A percentile compares a stretch with the other conserved stretches of the same genome.
phyloP scores from a whole-genome alignment of 2,329 filamentous ascomycete genomes.

The Cadophora luteo-olivacea region DNA sequence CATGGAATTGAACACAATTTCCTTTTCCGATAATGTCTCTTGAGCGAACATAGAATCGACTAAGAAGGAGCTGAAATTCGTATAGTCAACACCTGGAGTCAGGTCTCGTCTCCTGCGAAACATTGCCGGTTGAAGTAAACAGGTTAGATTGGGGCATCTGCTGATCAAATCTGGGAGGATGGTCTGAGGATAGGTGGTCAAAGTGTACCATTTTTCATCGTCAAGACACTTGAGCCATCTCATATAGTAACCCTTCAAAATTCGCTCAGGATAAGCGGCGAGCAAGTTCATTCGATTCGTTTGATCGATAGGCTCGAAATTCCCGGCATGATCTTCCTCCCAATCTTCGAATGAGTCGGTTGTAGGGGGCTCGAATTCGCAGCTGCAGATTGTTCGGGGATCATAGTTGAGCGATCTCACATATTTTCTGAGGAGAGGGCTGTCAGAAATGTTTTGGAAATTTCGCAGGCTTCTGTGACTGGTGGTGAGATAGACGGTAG shows the following conservation, averaged over 20 bases:
- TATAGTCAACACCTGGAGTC: neutral
- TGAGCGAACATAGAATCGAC: neutral
- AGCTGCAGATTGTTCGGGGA: neutral
- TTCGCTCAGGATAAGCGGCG: neutral
- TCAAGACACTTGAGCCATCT: constrained; percentile 7
- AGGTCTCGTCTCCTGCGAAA: neutral
- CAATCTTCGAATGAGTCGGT: neutral
- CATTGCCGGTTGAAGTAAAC: neutral
- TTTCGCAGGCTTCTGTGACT: constrained; percentile 6
- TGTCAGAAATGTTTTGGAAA: neutral
- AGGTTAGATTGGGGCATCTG: neutral
- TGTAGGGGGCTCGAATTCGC: neutral
- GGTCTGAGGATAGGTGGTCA: neutral
- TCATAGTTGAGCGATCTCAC: neutral
- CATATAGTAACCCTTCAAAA: neutral
- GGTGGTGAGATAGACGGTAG: neutral
- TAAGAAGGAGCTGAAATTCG: neutral
- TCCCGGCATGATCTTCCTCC: neutral
- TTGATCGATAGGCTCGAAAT: neutral
- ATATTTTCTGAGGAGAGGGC: neutral
- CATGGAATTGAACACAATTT: neutral
- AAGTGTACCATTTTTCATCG: neutral
- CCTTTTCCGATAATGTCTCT: neutral
- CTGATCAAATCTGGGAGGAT: neutral
- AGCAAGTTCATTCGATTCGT: neutral